phyloP scores from a whole-genome alignment of 441 rosid species.

The Populus hybrid region DNA sequence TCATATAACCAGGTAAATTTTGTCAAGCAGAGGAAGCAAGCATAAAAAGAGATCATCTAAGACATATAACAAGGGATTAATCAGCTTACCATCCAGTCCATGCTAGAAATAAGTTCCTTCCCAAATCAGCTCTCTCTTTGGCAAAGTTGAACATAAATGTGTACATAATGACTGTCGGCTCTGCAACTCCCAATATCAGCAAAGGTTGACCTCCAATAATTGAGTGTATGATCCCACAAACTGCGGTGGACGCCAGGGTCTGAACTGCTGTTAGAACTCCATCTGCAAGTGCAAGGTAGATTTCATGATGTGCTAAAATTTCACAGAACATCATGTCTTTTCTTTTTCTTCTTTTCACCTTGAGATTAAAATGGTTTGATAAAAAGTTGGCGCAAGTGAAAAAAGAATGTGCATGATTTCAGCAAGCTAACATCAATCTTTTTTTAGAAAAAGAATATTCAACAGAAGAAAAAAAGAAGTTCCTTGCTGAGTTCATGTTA shows the following conservation, averaged over 20 bases:
- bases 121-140: slow-evolving; percentile 72
- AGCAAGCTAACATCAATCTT: not conserved
- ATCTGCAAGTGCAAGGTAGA: slow-evolving; percentile 37
- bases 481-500: not conserved
- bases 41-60: not conserved
- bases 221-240: slow-evolving; percentile 90
- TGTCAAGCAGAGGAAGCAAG: not conserved
- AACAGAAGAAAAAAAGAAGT: not conserved
- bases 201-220: slow-evolving; percentile 91
- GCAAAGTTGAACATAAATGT: slow-evolving; percentile 17
- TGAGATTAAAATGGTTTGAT: too few species aligned
- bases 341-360: not conserved
- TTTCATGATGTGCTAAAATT: not conserved
- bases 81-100: slow-evolving; percentile 82
- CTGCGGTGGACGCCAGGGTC: slow-evolving; percentile 79
- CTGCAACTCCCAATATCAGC: slow-evolving; percentile 39
- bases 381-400: not conserved
- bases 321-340: not conserved
- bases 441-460: not conserved
- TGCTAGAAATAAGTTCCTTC: slow-evolving; percentile 68
- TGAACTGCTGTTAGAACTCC: slow-evolving; percentile 93
- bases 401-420: not conserved
- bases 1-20: not conserved
- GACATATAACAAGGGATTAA: not conserved
- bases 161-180: too few species aligned